A percentile compares a stretch with the other conserved stretches of the same genome.
phyloP scores from a whole-genome alignment of 2,329 filamentous ascomycete species.

The Coniochaeta sp. region DNA sequence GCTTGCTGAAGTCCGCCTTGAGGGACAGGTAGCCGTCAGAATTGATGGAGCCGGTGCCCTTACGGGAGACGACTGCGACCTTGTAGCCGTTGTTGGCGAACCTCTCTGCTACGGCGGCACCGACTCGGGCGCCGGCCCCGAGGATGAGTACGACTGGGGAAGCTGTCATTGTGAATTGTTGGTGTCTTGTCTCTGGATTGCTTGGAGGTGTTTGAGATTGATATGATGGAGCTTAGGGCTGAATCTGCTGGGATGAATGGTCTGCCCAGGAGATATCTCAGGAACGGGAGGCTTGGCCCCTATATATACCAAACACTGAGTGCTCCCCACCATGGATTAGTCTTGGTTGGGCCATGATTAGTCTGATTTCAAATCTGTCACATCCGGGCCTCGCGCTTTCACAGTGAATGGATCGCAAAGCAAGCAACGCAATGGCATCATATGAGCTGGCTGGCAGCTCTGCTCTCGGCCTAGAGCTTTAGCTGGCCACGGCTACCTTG shows the following conservation, averaged over 20 bases:
- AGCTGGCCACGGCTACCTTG: too few relatives aligned
- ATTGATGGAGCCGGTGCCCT: constrained; percentile 10
- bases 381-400: background rate
- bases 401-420: background rate
- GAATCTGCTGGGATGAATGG: too few relatives aligned
- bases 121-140: constrained; percentile 17
- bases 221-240: too few relatives aligned
- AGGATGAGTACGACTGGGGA: constrained; percentile 15
- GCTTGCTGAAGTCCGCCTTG: constrained; percentile 27
- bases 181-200: background rate
- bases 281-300: too few relatives aligned
- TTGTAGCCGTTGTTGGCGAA: constrained; percentile 17
- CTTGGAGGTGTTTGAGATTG: too few relatives aligned
- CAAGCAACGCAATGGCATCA: background rate
- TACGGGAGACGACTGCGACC: constrained; percentile 15
- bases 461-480: too few relatives aligned
- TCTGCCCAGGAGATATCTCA: too few relatives aligned
- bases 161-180: constrained; percentile 13
- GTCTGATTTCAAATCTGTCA: background rate
- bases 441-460: background rate
- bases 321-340: too few relatives aligned
- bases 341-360: background rate
- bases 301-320: background rate
- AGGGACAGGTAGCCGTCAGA: constrained; percentile 21
- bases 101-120: constrained; percentile 14